Evolutionary conservation across 176 grass and related monocot species (phyloP).

Genomic region (Eleusine indica): DNA sequence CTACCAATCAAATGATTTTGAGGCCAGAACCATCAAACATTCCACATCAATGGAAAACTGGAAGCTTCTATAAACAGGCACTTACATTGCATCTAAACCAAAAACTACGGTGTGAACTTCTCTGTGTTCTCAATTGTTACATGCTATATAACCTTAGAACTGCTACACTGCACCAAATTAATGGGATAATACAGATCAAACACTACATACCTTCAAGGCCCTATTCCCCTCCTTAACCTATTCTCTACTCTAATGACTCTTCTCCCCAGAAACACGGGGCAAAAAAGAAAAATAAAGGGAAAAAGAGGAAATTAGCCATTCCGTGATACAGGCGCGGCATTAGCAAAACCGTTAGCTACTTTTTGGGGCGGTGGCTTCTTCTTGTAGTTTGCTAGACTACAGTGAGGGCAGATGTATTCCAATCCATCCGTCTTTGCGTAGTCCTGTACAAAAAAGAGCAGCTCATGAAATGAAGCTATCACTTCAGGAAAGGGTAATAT

Average conservation of each 20-base stretch:
- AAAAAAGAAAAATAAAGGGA: constrained; percentile 14
- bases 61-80: constrained; percentile 39
- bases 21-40: not conserved
- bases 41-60: not conserved
- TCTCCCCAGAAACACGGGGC: constrained; percentile 25
- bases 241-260: constrained; percentile 41
- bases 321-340: constrained; percentile 52
- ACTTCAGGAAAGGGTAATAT: not conserved
- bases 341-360: constrained; percentile 69
- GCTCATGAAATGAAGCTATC: constrained; percentile 3
- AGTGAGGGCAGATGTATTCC: constrained; percentile 98
- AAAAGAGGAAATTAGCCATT: constrained; percentile 53
- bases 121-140: constrained; percentile 52
- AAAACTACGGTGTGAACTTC: constrained; percentile 40
- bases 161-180: constrained; percentile 46
- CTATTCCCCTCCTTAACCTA: constrained; percentile 41
- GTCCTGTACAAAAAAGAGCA: constrained; percentile 58
- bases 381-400: constrained; percentile 91
- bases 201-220: constrained; percentile 39
- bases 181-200: constrained; percentile 56
- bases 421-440: constrained; percentile 96
- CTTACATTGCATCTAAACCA: constrained; percentile 46
- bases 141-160: constrained; percentile 46
- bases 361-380: constrained; percentile 63
- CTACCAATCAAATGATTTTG: not conserved